A percentile compares a stretch with the other conserved stretches of the same genome.
Conservation (phyloP, 2,329 filamentous ascomycete genomes). For the Colletotrichum australisinense region DNA sequence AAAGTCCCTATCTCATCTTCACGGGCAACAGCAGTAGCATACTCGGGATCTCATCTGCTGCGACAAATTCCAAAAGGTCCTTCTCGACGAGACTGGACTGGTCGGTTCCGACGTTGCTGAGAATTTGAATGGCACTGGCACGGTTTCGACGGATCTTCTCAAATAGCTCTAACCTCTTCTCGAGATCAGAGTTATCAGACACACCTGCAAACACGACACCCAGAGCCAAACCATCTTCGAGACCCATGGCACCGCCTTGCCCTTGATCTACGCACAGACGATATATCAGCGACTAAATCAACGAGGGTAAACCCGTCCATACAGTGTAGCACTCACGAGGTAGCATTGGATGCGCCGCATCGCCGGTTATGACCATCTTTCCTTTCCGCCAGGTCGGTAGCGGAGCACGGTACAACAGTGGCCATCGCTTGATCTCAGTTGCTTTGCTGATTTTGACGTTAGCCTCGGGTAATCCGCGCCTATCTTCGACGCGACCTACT, state of each 20-base stretch:
- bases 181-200: conserved; percentile 36
- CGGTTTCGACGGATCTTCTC: conserved; percentile 41
- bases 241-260: conserved; percentile 48
- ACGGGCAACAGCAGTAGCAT: background rate
- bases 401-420: conserved; percentile 47
- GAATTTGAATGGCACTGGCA: conserved; percentile 50
- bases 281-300: background rate
- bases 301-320: too few relatives aligned
- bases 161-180: conserved; percentile 40
- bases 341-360: conserved; percentile 52
- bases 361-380: conserved; percentile 47
- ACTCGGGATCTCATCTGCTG: conserved; percentile 45
- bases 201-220: conserved; percentile 43
- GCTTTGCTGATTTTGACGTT: conserved; percentile 43
- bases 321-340: conserved; percentile 42
- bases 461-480: background rate
- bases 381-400: conserved; percentile 47
- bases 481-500: conserved; percentile 34
- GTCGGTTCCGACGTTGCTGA: conserved; percentile 51
- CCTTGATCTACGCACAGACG: conserved; percentile 46
- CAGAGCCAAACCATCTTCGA: conserved; percentile 49
- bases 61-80: conserved; percentile 43
- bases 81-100: conserved; percentile 42
- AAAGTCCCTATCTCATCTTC: background rate
- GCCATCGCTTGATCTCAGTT: conserved; percentile 48